These are phyloP conservation scores for Podaxis pistillaris DNA, from an alignment of 768 basidiomycete genomes.

Conservation along the genomic window DNA sequence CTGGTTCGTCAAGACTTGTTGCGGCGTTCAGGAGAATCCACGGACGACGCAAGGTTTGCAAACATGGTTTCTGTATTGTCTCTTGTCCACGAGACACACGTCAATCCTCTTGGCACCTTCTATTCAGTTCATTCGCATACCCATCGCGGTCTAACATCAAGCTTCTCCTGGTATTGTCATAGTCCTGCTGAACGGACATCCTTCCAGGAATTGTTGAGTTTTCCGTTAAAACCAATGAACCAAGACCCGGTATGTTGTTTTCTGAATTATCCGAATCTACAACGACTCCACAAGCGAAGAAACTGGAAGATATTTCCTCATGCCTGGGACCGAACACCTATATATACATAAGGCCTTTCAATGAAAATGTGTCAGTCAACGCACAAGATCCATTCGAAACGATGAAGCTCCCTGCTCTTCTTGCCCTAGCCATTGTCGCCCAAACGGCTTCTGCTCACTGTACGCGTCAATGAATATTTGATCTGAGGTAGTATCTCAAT, in stretches of 20 bases:
- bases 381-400: not conserved
- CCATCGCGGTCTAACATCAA: not conserved
- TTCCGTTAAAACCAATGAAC: not conserved
- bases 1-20: not conserved
- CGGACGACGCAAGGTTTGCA: not conserved
- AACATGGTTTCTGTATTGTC: not conserved
- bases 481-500: not conserved
- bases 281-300: not conserved
- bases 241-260: not conserved
- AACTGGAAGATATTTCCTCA: not conserved
- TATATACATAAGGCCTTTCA: not conserved
- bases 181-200: not conserved
- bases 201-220: not conserved
- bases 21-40: not conserved
- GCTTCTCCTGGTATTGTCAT: not conserved
- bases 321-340: not conserved
- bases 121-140: not conserved
- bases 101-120: not conserved
- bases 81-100: not conserved
- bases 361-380: not conserved
- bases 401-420: constrained; percentile 27
- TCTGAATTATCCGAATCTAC: not conserved
- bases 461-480: not conserved
- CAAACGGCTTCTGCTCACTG: constrained; percentile 27
- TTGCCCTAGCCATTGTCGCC: constrained; percentile 24